Percentiles rank a stretch among this genome's conserved stretches.
Conservation (phyloP, 73 alveolate genomes). For the Blepharisma japonicum region DNA sequence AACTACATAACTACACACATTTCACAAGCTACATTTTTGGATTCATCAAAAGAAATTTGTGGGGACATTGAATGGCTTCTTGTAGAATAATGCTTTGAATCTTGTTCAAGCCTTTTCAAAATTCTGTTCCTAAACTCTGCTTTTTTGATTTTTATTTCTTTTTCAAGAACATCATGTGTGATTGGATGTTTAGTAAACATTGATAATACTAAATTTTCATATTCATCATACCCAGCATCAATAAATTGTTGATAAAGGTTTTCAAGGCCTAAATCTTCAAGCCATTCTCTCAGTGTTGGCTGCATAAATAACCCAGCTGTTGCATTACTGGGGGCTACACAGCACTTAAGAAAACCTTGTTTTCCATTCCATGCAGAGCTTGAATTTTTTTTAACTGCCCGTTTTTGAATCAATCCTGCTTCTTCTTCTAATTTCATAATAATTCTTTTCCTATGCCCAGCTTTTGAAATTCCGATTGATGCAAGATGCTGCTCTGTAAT, state of each 20-base stretch:
- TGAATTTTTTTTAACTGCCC: neutral
- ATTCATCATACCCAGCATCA: slow-evolving; percentile 4
- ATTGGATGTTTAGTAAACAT: neutral
- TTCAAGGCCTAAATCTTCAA: slow-evolving; percentile 18
- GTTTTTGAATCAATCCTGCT: slow-evolving; percentile 11
- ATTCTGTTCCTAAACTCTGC: neutral
- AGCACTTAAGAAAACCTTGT: slow-evolving; percentile 1
- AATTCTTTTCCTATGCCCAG: slow-evolving; percentile 23
- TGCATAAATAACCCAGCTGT: neutral
- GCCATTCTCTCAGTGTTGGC: slow-evolving; percentile 14
- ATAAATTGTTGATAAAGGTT: neutral
- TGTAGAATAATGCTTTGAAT: neutral
- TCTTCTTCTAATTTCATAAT: neutral
- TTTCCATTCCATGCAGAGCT: neutral
- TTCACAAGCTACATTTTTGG: slow-evolving; percentile 27
- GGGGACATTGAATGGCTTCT: neutral
- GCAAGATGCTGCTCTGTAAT: slow-evolving; percentile 1
- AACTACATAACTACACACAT: neutral
- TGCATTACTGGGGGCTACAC: neutral
- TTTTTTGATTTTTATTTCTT: neutral
- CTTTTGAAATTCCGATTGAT: neutral
- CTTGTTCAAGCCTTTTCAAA: slow-evolving; percentile 27
- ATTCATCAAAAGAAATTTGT: slow-evolving; percentile 21
- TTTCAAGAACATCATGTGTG: neutral
- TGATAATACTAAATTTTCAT: neutral